phyloP scores from a whole-genome alignment of 2,329 filamentous ascomycete species.

The Calonectria henricotiae region DNA sequence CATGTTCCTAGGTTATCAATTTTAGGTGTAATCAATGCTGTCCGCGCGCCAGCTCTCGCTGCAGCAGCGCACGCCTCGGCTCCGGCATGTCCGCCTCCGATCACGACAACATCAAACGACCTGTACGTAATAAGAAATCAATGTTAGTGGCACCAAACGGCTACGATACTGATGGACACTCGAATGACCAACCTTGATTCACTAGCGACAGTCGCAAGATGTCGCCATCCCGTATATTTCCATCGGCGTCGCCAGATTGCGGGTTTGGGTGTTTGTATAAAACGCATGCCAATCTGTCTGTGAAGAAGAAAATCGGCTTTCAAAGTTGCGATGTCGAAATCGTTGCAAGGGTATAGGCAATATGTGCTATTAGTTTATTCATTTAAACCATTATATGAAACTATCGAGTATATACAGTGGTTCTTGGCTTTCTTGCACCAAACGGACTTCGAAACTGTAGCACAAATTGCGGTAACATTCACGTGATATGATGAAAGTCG shows the following conservation, averaged over 20 bases:
- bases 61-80: constrained; percentile 94
- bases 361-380: constrained; percentile 33
- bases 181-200: constrained; percentile 52
- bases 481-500: not conserved
- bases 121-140: constrained; percentile 59
- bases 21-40: constrained; percentile 91
- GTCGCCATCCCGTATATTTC: constrained; percentile 41
- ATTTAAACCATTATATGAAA: constrained; percentile 38
- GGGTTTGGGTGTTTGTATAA: constrained; percentile 48
- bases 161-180: not conserved
- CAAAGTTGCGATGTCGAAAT: constrained; percentile 36
- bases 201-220: constrained; percentile 55
- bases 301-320: constrained; percentile 41
- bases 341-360: not conserved
- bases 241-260: constrained; percentile 43
- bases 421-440: not conserved
- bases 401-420: constrained; percentile 29
- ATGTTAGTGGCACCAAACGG: constrained; percentile 35
- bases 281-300: constrained; percentile 53
- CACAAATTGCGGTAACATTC: not conserved
- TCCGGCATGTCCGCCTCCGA: constrained; percentile 96
- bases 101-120: constrained; percentile 92
- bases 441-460: not conserved
- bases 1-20: constrained; percentile 92
- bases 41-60: constrained; percentile 89